Evolutionary conservation across 345 rosid genomes (phyloP).

Genomic region (Arabis alpina): DNA sequence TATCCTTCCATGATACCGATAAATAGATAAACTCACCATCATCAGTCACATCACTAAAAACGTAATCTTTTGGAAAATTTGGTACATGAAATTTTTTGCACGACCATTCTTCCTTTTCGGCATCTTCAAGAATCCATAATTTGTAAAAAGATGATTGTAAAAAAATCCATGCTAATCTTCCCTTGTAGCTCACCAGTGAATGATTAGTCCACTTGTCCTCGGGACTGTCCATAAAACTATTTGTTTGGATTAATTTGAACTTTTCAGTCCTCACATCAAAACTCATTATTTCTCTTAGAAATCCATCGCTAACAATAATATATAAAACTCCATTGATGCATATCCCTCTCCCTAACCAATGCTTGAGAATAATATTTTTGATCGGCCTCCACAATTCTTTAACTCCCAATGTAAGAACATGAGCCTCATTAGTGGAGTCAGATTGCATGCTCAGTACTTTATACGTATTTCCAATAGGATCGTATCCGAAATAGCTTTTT

Average conservation of each 20-base stretch:
- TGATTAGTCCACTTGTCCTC: not conserved
- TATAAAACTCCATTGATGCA: constrained; percentile 20
- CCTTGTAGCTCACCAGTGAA: constrained; percentile 15
- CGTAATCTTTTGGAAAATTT: not conserved
- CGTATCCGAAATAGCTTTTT: constrained; percentile 15
- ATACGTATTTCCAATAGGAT: constrained; percentile 19
- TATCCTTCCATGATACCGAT: constrained; percentile 10
- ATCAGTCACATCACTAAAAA: constrained; percentile 5
- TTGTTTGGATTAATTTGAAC: not conserved
- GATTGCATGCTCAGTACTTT: constrained; percentile 6
- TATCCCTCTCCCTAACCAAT: not conserved
- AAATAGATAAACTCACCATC: constrained; percentile 18
- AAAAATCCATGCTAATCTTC: constrained; percentile 13
- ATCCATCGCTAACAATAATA: not conserved
- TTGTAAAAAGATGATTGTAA: not conserved
- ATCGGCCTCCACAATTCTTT: constrained; percentile 10
- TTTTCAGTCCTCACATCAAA: constrained; percentile 16
- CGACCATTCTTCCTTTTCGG: not conserved
- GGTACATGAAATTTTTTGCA: constrained; percentile 19
- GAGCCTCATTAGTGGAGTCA: not conserved
- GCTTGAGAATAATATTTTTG: not conserved
- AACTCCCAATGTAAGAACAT: constrained; percentile 23
- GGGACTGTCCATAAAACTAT: not conserved
- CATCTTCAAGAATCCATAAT: constrained; percentile 33
- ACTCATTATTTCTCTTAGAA: not conserved